Percentiles rank a stretch among this genome's conserved stretches.
Conservation (phyloP, 768 basidiomycete genomes). For the Fomitopsis serialis region DNA sequence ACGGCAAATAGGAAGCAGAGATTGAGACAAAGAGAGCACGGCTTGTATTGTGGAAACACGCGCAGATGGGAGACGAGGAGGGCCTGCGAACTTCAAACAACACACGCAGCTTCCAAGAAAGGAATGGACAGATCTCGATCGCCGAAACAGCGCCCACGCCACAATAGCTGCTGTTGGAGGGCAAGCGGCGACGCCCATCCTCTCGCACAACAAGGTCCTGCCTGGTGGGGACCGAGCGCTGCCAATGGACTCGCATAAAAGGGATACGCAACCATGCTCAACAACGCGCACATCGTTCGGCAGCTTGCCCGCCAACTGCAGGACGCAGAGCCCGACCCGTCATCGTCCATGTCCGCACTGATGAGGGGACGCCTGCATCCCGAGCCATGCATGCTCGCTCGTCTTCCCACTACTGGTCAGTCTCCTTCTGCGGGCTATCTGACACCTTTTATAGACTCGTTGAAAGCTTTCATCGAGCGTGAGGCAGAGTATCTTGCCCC, state of each 20-base stretch:
- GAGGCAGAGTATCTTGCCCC: constrained; percentile 63
- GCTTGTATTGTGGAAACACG: background rate
- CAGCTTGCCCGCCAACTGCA: constrained; percentile 1
- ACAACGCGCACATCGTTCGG: constrained; percentile 2
- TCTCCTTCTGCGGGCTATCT: constrained; percentile 2
- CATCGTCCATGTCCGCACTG: background rate
- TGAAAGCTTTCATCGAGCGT: constrained; percentile 60
- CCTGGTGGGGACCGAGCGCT: background rate
- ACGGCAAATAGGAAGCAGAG: background rate
- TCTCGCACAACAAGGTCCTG: background rate
- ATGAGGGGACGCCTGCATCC: constrained; percentile 31
- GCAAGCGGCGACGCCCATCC: too few species aligned
- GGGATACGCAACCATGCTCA: background rate
- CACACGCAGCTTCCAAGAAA: background rate
- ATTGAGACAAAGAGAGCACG: background rate
- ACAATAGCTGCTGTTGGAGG: background rate
- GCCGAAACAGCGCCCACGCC: background rate
- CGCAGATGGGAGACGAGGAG: background rate
- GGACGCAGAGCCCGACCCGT: background rate
- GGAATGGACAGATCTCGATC: background rate
- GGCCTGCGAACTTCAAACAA: background rate
- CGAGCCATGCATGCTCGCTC: constrained; percentile 57
- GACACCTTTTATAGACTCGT: constrained; percentile 16
- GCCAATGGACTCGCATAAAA: constrained; percentile 2
- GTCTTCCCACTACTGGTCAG: constrained; percentile 64